Percentiles rank a stretch among this genome's conserved stretches.
Evolutionary conservation across 2,329 filamentous ascomycete genomes (phyloP).

Genomic region (Penicillium decumbens): DNA sequence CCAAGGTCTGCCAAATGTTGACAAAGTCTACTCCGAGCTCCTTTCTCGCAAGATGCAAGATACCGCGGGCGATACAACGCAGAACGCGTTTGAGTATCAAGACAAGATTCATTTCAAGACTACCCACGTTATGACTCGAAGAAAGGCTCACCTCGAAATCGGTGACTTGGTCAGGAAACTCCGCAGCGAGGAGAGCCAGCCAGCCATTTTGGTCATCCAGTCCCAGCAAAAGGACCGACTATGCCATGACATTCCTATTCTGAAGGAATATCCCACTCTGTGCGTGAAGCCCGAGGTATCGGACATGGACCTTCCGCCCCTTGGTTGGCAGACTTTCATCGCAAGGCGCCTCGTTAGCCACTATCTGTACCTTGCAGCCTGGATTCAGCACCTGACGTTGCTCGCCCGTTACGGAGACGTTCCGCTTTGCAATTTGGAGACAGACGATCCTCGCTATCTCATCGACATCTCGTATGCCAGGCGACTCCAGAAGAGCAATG

Average conservation of each 20-base stretch:
- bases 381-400: conserved; percentile 82
- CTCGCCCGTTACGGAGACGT: conserved; percentile 90
- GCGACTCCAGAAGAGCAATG: conserved; percentile 80
- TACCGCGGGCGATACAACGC: conserved; percentile 65
- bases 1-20: conserved; percentile 83
- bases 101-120: conserved; percentile 80
- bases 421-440: conserved; percentile 90
- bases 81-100: conserved; percentile 81
- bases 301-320: conserved; percentile 80
- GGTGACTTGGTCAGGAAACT: conserved; percentile 86
- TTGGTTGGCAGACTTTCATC: conserved; percentile 90
- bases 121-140: conserved; percentile 79
- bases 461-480: conserved; percentile 95
- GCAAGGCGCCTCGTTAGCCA: conserved; percentile 81
- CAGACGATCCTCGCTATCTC: conserved; percentile 86
- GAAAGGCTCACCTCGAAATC: conserved; percentile 84
- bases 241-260: conserved; percentile 74
- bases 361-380: conserved; percentile 87
- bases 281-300: conserved; percentile 74
- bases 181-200: conserved; percentile 74
- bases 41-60: conserved; percentile 61
- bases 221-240: conserved; percentile 78
- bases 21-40: conserved; percentile 79
- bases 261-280: conserved; percentile 80
- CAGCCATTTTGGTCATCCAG: conserved; percentile 82